Percentiles rank a stretch among this genome's conserved stretches.
Evolutionary conservation across 257 asterid genomes (phyloP).

Genomic region (Verbascum thapsus): DNA sequence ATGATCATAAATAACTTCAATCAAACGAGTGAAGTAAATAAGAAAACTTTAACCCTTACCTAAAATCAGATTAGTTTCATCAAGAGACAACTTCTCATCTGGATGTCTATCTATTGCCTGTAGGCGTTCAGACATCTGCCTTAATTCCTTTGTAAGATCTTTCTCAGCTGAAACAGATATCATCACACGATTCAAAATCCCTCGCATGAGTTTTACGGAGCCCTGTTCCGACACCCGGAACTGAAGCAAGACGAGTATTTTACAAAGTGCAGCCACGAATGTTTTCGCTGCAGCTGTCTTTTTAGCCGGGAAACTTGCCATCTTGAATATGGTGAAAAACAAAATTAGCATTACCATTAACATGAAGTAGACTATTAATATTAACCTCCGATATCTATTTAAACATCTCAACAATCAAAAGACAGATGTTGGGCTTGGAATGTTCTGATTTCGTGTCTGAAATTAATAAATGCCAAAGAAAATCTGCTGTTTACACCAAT

Average conservation of each 20-base stretch:
- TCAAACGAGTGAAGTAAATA: background rate
- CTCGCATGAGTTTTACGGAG: conserved; percentile 64
- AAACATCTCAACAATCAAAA: conserved; percentile 7
- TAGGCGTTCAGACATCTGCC: conserved; percentile 69
- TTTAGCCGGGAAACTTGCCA: conserved; percentile 61
- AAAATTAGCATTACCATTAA: conserved; percentile 25
- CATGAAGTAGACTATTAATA: conserved; percentile 1
- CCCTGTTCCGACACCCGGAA: conserved; percentile 75
- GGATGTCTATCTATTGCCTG: conserved; percentile 63
- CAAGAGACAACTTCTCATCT: conserved; percentile 52
- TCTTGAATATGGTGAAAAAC: conserved; percentile 43
- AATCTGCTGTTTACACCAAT: background rate
- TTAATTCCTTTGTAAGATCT: conserved; percentile 70
- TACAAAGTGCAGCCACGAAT: conserved; percentile 69
- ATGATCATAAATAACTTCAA: background rate
- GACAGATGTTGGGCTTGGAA: background rate
- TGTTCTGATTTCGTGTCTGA: background rate
- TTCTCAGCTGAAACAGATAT: conserved; percentile 60
- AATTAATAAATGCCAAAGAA: conserved; percentile 1
- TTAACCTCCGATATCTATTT: background rate
- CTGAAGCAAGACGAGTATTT: conserved; percentile 63
- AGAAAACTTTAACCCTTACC: conserved; percentile 42
- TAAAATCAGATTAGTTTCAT: conserved; percentile 54
- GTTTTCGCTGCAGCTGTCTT: conserved; percentile 86
- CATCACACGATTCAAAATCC: conserved; percentile 50